These are phyloP conservation scores for Aspergillus cavernicola DNA, from an alignment of 495 filamentous ascomycete species.

Conservation along the genomic window DNA sequence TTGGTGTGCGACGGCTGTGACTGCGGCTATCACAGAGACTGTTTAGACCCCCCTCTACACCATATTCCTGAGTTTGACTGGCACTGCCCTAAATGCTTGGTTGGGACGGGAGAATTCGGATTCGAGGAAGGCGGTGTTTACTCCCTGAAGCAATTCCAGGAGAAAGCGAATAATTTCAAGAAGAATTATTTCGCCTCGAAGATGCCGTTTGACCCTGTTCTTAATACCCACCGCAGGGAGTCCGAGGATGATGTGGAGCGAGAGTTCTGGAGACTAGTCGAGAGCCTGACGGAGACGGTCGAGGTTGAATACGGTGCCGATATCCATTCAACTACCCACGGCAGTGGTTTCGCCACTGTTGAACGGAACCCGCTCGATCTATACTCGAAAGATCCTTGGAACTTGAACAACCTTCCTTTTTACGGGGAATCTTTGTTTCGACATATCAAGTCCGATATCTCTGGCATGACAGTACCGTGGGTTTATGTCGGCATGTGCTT, in stretches of 20 bases:
- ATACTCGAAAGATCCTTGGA: conserved; percentile 90
- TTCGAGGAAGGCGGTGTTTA: conserved; percentile 98
- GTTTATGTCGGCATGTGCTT: conserved; percentile 99
- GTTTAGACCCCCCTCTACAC: conserved; percentile 84
- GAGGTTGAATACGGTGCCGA: conserved; percentile 98
- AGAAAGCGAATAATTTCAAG: conserved; percentile 92
- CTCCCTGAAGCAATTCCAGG: conserved; percentile 93
- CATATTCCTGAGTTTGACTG: conserved; percentile 80
- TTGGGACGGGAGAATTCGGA: conserved; percentile 94
- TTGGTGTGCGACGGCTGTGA: conserved; percentile 94
- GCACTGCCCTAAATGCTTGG: conserved; percentile 94
- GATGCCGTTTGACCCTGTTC: conserved; percentile 83
- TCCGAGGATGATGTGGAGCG: conserved; percentile 95
- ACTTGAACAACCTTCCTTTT: conserved; percentile 88
- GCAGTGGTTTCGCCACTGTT: conserved; percentile 94
- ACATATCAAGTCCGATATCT: conserved; percentile 97
- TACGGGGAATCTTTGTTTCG: conserved; percentile 90
- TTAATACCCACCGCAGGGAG: conserved; percentile 72
- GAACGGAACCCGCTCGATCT: conserved; percentile 84
- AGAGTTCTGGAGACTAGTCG: conserved; percentile 95
- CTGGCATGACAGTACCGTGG: conserved; percentile 99
- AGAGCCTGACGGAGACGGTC: conserved; percentile 88
- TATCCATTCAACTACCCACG: conserved; percentile 97
- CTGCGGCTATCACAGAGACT: conserved; percentile 79
- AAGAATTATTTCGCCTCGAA: conserved; percentile 87